A percentile compares a stretch with the other conserved stretches of the same genome.
These are phyloP conservation scores for Brassica hybrid DNA, from an alignment of 441 rosid genomes.

Conservation along the genomic window DNA sequence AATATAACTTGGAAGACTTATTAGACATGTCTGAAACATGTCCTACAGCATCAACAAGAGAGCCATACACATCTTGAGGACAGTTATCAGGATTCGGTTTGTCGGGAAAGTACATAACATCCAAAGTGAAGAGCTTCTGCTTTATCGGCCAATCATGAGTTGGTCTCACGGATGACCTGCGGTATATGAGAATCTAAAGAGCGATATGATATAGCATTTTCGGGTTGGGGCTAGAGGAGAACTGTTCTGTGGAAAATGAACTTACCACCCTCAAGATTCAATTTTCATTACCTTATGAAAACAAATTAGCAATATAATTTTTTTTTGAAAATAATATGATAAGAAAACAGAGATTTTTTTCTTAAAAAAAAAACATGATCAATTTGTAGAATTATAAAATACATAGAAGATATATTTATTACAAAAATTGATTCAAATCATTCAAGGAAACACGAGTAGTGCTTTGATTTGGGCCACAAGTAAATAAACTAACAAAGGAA, in stretches of 20 bases:
- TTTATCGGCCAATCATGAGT: conserved; percentile 70
- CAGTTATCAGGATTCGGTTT: conserved; percentile 90
- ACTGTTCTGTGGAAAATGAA: neutral
- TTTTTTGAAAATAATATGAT: no score
- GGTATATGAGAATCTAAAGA: conserved; percentile 78
- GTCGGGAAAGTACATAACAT: conserved; percentile 91
- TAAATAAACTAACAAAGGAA: no score
- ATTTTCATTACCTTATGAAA: no score
- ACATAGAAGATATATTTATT: no score
- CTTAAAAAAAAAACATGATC: no score
- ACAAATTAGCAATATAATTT: no score
- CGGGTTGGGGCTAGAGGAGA: neutral
- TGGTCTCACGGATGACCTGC: conserved; percentile 47
- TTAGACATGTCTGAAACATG: conserved; percentile 79
- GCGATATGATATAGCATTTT: neutral
- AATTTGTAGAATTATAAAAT: no score
- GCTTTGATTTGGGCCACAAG: no score
- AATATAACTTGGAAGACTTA: no score
- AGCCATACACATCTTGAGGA: conserved; percentile 80
- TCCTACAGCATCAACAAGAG: conserved; percentile 80
- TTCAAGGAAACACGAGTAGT: no score
- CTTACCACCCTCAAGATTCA: conserved; percentile 53
- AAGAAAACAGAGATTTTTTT: no score
- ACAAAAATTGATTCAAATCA: no score
- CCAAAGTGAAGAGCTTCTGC: conserved; percentile 85